These are phyloP conservation scores for Botrytis deweyae DNA, from an alignment of 2,329 filamentous ascomycete species.

Conservation along the genomic window DNA sequence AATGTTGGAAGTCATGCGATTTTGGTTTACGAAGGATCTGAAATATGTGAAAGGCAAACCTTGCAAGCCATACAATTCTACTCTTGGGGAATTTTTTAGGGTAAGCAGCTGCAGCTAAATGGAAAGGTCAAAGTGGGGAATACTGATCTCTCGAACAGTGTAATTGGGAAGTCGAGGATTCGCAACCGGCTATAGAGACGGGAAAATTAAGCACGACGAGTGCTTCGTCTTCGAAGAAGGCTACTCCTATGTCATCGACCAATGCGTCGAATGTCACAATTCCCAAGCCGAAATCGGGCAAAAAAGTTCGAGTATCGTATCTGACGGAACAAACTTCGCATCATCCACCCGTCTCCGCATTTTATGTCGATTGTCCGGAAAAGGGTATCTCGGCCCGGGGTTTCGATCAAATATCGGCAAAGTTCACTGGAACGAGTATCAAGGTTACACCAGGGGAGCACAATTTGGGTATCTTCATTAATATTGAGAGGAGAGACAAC, in stretches of 20 bases:
- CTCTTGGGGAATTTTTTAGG: conserved; percentile 94
- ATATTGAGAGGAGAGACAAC: conserved; percentile 71
- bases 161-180: conserved; percentile 90
- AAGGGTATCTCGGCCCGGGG: conserved; percentile 84
- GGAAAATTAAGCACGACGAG: conserved; percentile 22
- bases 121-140: not conserved
- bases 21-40: conserved; percentile 98
- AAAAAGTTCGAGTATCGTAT: conserved; percentile 79
- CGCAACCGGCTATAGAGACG: conserved; percentile 59
- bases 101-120: conserved; percentile 49
- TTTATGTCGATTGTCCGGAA: conserved; percentile 88
- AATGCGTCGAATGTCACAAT: conserved; percentile 30
- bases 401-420: conserved; percentile 94
- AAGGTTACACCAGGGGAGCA: conserved; percentile 88
- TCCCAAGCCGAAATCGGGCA: conserved; percentile 43
- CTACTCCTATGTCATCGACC: conserved; percentile 27
- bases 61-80: conserved; percentile 98
- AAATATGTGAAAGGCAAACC: conserved; percentile 99
- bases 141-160: conserved; percentile 55
- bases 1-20: conserved; percentile 90
- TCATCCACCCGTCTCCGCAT: conserved; percentile 95
- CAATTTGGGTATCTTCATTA: conserved; percentile 95
- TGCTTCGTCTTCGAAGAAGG: conserved; percentile 18
- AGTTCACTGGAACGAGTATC: conserved; percentile 94
- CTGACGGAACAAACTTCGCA: conserved; percentile 97